Percentiles rank a stretch among this genome's conserved stretches.
Evolutionary conservation across 1,139 yeast genomes (phyloP).

Genomic region (Scheffersomyces segobiensis): DNA sequence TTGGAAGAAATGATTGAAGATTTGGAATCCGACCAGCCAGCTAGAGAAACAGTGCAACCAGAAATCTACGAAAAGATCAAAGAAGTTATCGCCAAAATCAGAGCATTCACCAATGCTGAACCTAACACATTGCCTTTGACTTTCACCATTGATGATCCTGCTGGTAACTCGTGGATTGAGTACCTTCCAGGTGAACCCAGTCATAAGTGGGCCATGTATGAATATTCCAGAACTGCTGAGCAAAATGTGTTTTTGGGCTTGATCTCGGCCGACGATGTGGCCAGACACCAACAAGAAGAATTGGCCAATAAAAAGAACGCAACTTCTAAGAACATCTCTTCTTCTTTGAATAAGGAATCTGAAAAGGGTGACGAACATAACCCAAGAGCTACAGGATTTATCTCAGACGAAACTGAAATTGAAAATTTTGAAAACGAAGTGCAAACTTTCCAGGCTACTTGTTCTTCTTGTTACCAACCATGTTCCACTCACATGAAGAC

Average conservation of each 20-base stretch:
- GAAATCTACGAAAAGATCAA: conserved; percentile 75
- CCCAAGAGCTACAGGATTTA: conserved; percentile 56
- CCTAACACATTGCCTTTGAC: conserved; percentile 75
- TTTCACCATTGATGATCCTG: conserved; percentile 84
- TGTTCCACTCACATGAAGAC: conserved; percentile 96
- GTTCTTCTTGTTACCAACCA: conserved; percentile 81
- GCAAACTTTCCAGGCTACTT: conserved; percentile 88
- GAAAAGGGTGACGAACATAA: conserved; percentile 26
- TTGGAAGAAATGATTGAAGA: conserved; percentile 83
- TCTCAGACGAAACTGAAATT: conserved; percentile 73
- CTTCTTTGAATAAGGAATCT: conserved; percentile 16
- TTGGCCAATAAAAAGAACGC: conserved; percentile 40
- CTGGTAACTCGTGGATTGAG: conserved; percentile 98
- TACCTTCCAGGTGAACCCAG: conserved; percentile 83
- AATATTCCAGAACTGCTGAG: conserved; percentile 83
- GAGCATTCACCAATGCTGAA: conserved; percentile 60
- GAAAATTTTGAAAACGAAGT: conserved; percentile 87
- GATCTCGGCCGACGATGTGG: conserved; percentile 75
- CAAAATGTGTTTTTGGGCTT: conserved; percentile 89
- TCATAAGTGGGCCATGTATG: conserved; percentile 87
- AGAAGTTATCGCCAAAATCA: conserved; percentile 62
- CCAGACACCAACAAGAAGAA: conserved; percentile 48
- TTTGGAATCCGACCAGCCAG: conserved; percentile 75
- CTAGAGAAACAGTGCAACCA: conserved; percentile 71
- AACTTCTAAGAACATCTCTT: conserved; percentile 31